A percentile compares a stretch with the other conserved stretches of the same genome.
These are phyloP conservation scores for Ganoderma multipileum DNA, from an alignment of 1,284 basidiomycete species.

Conservation along the genomic window DNA sequence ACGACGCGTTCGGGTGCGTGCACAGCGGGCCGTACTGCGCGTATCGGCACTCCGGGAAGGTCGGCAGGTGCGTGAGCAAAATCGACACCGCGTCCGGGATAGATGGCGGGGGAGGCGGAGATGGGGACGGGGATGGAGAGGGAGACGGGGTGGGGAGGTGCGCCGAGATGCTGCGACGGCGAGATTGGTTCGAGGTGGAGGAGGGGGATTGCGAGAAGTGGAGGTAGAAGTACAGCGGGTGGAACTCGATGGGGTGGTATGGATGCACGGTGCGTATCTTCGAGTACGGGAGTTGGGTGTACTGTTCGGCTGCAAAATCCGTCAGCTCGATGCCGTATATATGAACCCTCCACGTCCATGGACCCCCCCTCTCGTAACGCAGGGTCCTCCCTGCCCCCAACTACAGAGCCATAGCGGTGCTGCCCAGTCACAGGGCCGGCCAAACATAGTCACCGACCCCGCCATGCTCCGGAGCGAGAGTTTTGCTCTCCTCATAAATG, in stretches of 20 bases:
- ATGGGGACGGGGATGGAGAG: conserved; percentile 27
- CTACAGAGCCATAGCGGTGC: not conserved
- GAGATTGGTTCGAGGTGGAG: not conserved
- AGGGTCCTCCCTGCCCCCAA: not conserved
- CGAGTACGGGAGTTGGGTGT: conserved; percentile 22
- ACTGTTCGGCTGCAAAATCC: conserved; percentile 29
- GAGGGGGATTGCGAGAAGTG: conserved; percentile 36
- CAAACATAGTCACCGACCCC: conserved; percentile 19
- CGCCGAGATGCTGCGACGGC: conserved; percentile 14
- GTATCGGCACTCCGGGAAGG: conserved; percentile 40
- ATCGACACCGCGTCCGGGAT: conserved; percentile 36
- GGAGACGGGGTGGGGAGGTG: conserved; percentile 22
- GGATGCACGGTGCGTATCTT: conserved; percentile 28
- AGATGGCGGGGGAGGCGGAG: conserved; percentile 20
- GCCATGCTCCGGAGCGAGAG: conserved; percentile 21
- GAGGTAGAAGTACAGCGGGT: conserved; percentile 43
- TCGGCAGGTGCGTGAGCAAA: conserved; percentile 41
- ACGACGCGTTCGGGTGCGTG: conserved; percentile 41
- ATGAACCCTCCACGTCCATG: not conserved
- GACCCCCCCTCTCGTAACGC: not conserved
- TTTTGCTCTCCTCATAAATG: not conserved
- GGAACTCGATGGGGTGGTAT: conserved; percentile 33
- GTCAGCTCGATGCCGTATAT: not conserved
- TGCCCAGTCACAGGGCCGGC: not conserved
- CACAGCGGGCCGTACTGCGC: conserved; percentile 42